Percentiles rank a stretch among this genome's conserved stretches.
phyloP scores from a whole-genome alignment of 202 grass and related monocot genomes.

The Setaria italica region DNA sequence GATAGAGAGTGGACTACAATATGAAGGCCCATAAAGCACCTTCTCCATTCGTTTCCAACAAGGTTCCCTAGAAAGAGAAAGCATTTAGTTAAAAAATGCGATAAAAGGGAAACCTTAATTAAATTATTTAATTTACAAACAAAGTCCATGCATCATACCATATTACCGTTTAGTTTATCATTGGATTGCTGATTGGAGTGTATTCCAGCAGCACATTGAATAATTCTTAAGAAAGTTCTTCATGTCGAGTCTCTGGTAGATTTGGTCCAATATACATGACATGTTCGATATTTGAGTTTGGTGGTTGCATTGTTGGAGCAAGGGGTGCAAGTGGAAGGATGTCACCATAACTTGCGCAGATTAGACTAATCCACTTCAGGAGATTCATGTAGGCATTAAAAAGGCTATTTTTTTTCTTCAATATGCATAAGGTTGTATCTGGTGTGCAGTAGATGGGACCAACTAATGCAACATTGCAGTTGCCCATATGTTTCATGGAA shows the following conservation, averaged over 20 bases:
- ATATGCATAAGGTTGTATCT: not conserved
- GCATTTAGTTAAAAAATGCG: no score
- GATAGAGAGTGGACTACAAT: no score
- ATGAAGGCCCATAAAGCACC: no score
- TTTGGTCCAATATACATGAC: not conserved
- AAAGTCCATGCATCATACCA: not conserved
- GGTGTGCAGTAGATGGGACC: not conserved
- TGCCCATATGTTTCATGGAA: not conserved
- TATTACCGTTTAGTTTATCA: not conserved
- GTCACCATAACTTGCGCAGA: not conserved
- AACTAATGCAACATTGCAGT: not conserved
- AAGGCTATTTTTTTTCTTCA: not conserved
- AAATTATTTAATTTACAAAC: not conserved
- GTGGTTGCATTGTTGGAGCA: not conserved
- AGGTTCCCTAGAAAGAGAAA: no score
- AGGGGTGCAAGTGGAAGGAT: not conserved
- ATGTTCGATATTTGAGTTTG: not conserved
- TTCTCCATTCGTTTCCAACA: no score
- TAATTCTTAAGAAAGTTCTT: not conserved
- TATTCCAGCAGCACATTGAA: slow-evolving; percentile 1
- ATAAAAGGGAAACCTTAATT: not conserved
- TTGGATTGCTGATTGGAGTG: not conserved
- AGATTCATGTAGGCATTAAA: not conserved
- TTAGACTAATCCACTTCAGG: not conserved
- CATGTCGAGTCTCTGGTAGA: not conserved